Conservation (phyloP, 75 land plant species). For the Isoetes taiwanensis region DNA sequence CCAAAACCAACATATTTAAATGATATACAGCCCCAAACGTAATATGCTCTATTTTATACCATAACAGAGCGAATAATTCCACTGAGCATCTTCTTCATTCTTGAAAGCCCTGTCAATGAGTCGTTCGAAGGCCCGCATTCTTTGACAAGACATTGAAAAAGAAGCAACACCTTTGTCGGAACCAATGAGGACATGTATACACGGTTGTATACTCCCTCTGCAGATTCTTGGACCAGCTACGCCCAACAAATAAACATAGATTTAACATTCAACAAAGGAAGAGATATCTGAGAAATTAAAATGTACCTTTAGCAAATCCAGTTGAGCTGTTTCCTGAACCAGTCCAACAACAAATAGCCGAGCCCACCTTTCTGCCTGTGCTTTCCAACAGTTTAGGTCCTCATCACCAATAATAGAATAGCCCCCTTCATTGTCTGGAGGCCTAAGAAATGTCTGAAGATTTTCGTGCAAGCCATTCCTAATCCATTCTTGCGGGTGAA, state of each 20-base stretch:
- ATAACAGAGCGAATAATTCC: conserved; percentile 1
- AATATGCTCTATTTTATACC: too few relatives aligned
- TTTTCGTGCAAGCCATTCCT: conserved; percentile 26
- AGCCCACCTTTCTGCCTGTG: conserved; percentile 65
- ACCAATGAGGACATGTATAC: conserved; percentile 19
- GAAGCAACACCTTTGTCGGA: conserved; percentile 49
- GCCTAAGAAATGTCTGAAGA: conserved; percentile 28
- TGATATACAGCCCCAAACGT: too few relatives aligned
- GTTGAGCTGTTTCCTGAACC: conserved; percentile 13
- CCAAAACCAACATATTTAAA: too few relatives aligned
- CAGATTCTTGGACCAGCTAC: conserved; percentile 49
- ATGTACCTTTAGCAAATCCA: conserved; percentile 9
- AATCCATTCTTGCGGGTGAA: conserved; percentile 15
- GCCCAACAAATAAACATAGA: conserved; percentile 7
- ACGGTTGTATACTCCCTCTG: conserved; percentile 24
- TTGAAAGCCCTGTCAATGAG: background rate
- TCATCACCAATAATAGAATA: conserved; percentile 32
- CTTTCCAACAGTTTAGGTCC: conserved; percentile 56
- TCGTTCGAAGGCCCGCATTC: conserved; percentile 21
- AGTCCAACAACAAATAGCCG: conserved; percentile 53
- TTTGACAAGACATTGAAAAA: conserved; percentile 38
- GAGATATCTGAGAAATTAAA: conserved; percentile 4
- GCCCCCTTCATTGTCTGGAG: background rate
- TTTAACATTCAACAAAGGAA: conserved; percentile 3
- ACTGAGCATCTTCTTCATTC: background rate